These are phyloP conservation scores for Sanguinoderma infundibulare DNA, from an alignment of 1,284 basidiomycete genomes.

Conservation along the genomic window DNA sequence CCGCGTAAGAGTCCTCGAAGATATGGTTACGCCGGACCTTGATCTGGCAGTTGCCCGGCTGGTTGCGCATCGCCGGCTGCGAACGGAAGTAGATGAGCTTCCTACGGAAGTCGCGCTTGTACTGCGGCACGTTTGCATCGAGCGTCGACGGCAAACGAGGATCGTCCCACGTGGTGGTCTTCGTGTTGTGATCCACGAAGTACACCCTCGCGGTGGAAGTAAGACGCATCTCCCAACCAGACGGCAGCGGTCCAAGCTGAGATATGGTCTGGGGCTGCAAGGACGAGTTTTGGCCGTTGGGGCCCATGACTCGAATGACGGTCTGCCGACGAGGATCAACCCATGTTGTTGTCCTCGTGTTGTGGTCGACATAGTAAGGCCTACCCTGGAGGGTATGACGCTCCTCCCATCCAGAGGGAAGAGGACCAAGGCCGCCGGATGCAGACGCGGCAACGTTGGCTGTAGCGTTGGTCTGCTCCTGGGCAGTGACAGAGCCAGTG, in stretches of 20 bases:
- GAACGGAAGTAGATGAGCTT: conserved; percentile 99
- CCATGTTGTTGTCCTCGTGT: conserved; percentile 97
- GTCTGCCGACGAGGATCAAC: conserved; percentile 93
- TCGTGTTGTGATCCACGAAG: conserved; percentile 96
- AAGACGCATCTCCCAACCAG: conserved; percentile 97
- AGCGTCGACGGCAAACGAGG: conserved; percentile 82
- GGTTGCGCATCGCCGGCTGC: conserved; percentile 91
- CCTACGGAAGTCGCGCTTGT: conserved; percentile 98
- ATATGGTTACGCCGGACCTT: conserved; percentile 94
- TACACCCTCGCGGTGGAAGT: conserved; percentile 93
- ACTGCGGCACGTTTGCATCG: conserved; percentile 97
- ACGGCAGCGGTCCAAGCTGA: conserved; percentile 93
- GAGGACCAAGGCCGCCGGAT: conserved; percentile 64
- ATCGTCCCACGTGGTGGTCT: conserved; percentile 97
- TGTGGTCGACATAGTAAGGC: conserved; percentile 97
- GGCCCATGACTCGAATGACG: conserved; percentile 77
- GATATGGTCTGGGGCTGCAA: conserved; percentile 83
- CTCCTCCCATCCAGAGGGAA: conserved; percentile 98
- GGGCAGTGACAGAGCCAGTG: conserved; percentile 32
- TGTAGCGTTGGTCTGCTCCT: conserved; percentile 37
- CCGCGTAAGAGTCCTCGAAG: conserved; percentile 95
- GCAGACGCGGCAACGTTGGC: conserved; percentile 40
- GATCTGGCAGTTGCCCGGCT: conserved; percentile 94
- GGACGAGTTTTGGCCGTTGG: conserved; percentile 73
- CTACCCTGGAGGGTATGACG: conserved; percentile 96